Evolutionary conservation across 177 flowering plant genomes (phyloP).

Genomic region (Telopea speciosissima): DNA sequence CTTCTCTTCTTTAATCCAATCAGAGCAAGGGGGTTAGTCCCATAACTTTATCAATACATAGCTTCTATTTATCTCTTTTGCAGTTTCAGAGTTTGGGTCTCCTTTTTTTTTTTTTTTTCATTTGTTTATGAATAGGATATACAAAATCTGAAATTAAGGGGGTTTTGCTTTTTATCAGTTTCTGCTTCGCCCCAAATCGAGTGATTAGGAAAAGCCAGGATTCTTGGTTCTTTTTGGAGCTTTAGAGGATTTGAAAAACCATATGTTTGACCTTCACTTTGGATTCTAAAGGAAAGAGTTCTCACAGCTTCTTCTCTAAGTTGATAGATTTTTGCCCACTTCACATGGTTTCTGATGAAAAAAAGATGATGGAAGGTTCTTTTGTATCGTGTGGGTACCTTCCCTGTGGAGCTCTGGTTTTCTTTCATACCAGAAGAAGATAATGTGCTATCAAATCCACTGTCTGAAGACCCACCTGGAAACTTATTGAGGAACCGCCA

Average conservation of each 20-base stretch:
- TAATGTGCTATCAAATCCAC: not conserved
- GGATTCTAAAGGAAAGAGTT: not conserved
- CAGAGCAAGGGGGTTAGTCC: not conserved
- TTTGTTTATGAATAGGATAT: not conserved
- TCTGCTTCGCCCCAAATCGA: not conserved
- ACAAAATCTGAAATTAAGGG: not conserved
- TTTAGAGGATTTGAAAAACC: too few relatives aligned
- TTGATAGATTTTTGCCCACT: slow-evolving; percentile 12
- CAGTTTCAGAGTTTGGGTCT: not conserved
- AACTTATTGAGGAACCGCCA: slow-evolving; percentile 10
- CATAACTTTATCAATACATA: not conserved
- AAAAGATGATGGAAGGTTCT: slow-evolving; percentile 6
- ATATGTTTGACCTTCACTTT: too few relatives aligned
- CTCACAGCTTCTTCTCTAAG: slow-evolving; percentile 11
- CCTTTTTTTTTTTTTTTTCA: not conserved
- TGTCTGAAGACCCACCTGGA: not conserved
- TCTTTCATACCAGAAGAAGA: not conserved
- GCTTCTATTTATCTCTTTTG: not conserved
- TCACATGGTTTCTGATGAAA: not conserved
- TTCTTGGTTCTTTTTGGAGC: too few relatives aligned
- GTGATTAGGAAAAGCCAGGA: too few relatives aligned
- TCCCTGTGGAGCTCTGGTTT: slow-evolving; percentile 10
- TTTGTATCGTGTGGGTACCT: slow-evolving; percentile 10
- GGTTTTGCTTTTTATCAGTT: too few relatives aligned
- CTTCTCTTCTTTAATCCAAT: not conserved